Percentiles rank a stretch among this genome's conserved stretches.
These are phyloP conservation scores for Hordeum pubiflorum DNA, from an alignment of 202 grass and related monocot genomes.

Conservation along the genomic window DNA sequence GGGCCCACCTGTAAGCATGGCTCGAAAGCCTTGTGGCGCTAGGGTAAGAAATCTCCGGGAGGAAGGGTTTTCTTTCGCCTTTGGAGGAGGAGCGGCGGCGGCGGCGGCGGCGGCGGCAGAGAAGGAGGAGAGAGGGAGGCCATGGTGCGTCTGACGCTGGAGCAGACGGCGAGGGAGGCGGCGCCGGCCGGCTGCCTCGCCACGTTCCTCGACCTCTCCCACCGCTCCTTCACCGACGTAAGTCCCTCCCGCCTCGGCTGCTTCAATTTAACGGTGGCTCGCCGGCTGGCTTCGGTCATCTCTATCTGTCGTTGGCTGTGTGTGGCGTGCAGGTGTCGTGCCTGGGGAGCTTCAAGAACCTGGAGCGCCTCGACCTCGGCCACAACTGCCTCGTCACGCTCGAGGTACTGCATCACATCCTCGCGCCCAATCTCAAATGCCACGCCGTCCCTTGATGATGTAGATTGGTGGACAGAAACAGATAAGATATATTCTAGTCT, in stretches of 20 bases:
- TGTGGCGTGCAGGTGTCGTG: slow-evolving; percentile 53
- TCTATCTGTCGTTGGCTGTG: background rate
- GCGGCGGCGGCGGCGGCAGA: background rate
- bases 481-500: background rate
- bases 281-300: background rate
- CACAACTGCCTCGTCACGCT: slow-evolving; percentile 86
- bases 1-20: background rate
- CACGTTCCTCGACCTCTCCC: slow-evolving; percentile 49
- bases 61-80: background rate
- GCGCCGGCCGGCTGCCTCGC: background rate
- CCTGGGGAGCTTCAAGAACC: slow-evolving; percentile 53
- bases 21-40: background rate
- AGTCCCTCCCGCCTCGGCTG: background rate
- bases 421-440: background rate
- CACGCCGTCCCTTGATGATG: background rate
- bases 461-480: background rate
- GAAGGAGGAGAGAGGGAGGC: background rate
- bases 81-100: background rate
- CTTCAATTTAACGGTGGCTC: background rate
- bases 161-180: slow-evolving; percentile 44
- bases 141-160: slow-evolving; percentile 51
- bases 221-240: slow-evolving; percentile 50
- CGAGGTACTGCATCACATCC: slow-evolving; percentile 30
- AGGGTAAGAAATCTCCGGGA: background rate
- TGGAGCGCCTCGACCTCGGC: slow-evolving; percentile 88